These are phyloP conservation scores for Vitellaria paradoxa DNA, from an alignment of 179 eudicot genomes.

Conservation along the genomic window DNA sequence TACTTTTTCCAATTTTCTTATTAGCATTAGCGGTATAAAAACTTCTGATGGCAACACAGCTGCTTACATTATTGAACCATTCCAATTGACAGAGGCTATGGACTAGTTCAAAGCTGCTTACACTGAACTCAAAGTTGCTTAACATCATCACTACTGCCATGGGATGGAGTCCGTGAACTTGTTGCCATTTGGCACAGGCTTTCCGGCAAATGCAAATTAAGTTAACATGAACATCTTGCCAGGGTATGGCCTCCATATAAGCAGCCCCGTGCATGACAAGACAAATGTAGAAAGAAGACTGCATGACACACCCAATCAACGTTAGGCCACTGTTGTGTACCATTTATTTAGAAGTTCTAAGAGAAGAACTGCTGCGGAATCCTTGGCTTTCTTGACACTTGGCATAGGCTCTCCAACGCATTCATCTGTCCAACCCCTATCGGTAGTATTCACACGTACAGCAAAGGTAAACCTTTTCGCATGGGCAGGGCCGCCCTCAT, in stretches of 20 bases:
- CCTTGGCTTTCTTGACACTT: constrained; percentile 97
- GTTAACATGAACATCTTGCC: background rate
- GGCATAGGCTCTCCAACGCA: constrained; percentile 99
- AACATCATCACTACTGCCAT: background rate
- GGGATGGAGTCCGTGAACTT: background rate
- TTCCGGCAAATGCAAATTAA: background rate
- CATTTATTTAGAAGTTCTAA: constrained; percentile 78
- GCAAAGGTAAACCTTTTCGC: constrained; percentile 91
- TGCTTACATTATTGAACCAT: background rate
- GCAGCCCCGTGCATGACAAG: background rate
- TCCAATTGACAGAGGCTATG: background rate
- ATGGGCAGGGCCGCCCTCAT: constrained; percentile 99
- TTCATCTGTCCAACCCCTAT: constrained; percentile 93
- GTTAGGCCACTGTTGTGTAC: constrained; percentile 21
- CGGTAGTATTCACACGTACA: constrained; percentile 85
- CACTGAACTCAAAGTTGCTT: background rate
- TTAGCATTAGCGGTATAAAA: background rate
- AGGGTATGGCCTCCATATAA: background rate
- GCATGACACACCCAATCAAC: background rate
- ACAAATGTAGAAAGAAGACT: background rate
- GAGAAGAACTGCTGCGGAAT: constrained; percentile 90
- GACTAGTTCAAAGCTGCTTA: background rate
- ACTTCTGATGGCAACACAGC: background rate
- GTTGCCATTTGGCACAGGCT: background rate
- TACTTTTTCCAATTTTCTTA: background rate